Evolutionary conservation across 495 filamentous ascomycete genomes (phyloP), one percentile per base, ranked within the genome.

Genomic region (Achaetomiella virescens): DNA sequence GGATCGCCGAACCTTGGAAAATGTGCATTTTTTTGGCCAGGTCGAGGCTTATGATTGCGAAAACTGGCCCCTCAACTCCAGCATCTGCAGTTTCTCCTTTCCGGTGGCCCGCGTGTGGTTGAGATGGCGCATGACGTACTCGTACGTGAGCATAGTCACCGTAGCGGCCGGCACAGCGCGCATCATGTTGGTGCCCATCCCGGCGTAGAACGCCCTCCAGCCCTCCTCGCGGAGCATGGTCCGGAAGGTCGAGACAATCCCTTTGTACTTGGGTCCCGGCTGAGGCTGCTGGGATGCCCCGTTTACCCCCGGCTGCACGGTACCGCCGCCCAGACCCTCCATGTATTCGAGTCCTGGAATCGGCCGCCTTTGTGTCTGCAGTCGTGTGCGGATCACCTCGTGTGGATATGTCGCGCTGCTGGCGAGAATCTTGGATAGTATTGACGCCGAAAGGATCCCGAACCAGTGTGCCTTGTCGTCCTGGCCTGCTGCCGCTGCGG

Each of bases 151-250:
- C 83, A 99, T 90, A 7, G 93, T 97, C 35, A 95, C 96, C 66
- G 95, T 95, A 20, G 92, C 91, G 31, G 92, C 89, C 21, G 93
- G 93, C 18, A 99, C 84, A 15, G 93, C 95, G 48, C 93, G 82
- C 77, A 97, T 88, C 79, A 99, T 86, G 71, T 99, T 99, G 33
- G 91, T 96, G 35, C 93, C 95, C 81, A 99, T 95, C 25, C 93
- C 93, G 20, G 90, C 90, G 66, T 99, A 99, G 66, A 99, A 97
- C 7, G 91, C 95, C 47, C 86, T 78, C 91, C 95, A 96, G 2
- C 93, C 93, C 70, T 99, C 93, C 70, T 99, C 93, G 21, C 76
- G 73, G 33, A 95, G 69, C 44, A 99, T 97, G 3, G 84, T 90
- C 59, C 84, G 82, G 66, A 83, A 88, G 5, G 91, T 97, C 62